phyloP scores from a whole-genome alignment of 768 basidiomycete genomes.

The Psilocybe tampanensis region DNA sequence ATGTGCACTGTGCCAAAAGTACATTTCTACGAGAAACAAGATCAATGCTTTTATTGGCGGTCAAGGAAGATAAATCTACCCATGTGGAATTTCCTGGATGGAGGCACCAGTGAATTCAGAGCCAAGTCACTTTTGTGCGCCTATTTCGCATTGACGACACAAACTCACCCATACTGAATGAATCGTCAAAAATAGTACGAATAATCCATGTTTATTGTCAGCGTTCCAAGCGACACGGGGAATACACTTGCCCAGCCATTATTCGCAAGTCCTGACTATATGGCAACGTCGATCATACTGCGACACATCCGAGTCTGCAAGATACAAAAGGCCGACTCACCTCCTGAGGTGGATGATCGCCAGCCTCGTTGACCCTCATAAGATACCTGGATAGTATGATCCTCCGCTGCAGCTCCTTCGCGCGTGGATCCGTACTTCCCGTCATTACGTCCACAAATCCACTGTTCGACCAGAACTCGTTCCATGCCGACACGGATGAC shows the following conservation, averaged over 20 bases:
- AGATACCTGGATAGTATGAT: slow-evolving; percentile 59
- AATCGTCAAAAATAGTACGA: neutral
- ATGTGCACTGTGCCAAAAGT: slow-evolving; percentile 60
- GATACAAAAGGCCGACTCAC: no score
- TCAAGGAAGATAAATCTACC: neutral
- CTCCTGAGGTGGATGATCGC: slow-evolving; percentile 54
- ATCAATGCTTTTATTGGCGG: neutral
- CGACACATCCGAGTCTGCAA: neutral
- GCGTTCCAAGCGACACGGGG: neutral
- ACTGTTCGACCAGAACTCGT: slow-evolving; percentile 45
- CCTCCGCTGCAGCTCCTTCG: slow-evolving; percentile 56
- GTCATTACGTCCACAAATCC: slow-evolving; percentile 53
- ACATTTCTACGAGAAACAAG: slow-evolving; percentile 38
- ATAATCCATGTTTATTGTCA: neutral
- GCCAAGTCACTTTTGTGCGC: neutral
- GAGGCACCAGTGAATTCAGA: neutral
- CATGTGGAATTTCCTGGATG: slow-evolving; percentile 17
- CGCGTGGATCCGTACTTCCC: slow-evolving; percentile 41
- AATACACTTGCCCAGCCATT: slow-evolving; percentile 15
- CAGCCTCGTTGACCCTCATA: slow-evolving; percentile 61
- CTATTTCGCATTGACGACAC: neutral
- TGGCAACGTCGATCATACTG: neutral
- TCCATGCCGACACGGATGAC: slow-evolving; percentile 39
- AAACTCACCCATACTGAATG: slow-evolving; percentile 13
- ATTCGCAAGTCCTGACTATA: slow-evolving; percentile 25